Evolutionary conservation across 2,329 filamentous ascomycete species (phyloP).

Genomic region (Torrubiella hemipterigena): DNA sequence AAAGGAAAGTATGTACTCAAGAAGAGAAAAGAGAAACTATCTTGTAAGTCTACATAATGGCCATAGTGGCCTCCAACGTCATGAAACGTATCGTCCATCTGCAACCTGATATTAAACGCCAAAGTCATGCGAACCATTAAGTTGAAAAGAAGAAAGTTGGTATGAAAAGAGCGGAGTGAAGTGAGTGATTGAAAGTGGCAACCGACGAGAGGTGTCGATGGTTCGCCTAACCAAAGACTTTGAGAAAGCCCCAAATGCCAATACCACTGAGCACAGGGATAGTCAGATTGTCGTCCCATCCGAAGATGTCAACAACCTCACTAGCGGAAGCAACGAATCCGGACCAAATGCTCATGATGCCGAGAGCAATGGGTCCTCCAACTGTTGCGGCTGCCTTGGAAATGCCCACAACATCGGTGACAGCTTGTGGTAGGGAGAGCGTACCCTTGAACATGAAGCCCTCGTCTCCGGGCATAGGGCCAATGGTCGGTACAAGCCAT

Average conservation of each 20-base stretch:
- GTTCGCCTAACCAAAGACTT: constrained; percentile 55
- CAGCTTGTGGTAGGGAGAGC: constrained; percentile 54
- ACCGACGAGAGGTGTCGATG: constrained; percentile 5
- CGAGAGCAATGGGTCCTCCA: constrained; percentile 60
- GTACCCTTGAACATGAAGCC: constrained; percentile 66
- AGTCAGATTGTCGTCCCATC: constrained; percentile 94
- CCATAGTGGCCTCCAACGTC: too few species aligned
- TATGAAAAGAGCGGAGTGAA: neutral
- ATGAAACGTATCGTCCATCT: too few species aligned
- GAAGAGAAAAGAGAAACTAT: too few species aligned
- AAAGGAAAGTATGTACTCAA: too few species aligned
- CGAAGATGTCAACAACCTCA: constrained; percentile 83
- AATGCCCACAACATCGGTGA: constrained; percentile 50
- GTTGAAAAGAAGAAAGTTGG: too few species aligned
- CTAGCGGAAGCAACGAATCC: constrained; percentile 82
- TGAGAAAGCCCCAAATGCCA: constrained; percentile 85
- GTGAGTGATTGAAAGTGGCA: neutral
- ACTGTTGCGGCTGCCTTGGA: constrained; percentile 47
- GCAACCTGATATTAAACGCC: too few species aligned
- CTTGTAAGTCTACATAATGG: too few species aligned
- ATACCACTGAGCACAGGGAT: constrained; percentile 85
- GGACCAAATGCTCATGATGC: constrained; percentile 71
- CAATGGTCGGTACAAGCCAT: constrained; percentile 59
- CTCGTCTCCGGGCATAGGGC: constrained; percentile 57
- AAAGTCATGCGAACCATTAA: too few species aligned